These are phyloP conservation scores for Epithele typhae DNA, from an alignment of 768 basidiomycete genomes.

Conservation along the genomic window DNA sequence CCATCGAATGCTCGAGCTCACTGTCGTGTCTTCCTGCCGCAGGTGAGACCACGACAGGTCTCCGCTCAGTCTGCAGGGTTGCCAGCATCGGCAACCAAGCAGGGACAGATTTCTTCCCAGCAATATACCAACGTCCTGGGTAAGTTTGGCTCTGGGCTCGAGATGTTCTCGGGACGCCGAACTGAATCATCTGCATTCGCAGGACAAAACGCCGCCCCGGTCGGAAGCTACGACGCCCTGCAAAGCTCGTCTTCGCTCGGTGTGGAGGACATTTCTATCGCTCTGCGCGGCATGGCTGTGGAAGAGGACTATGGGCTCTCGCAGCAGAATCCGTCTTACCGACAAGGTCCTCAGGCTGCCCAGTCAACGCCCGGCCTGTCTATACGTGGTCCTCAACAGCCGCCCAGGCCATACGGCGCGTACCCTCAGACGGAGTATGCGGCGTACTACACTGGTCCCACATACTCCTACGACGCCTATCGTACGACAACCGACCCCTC, in stretches of 20 bases:
- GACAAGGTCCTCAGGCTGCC: constrained; percentile 30
- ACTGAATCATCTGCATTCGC: constrained; percentile 26
- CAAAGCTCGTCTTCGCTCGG: constrained; percentile 32
- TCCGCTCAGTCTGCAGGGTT: constrained; percentile 13
- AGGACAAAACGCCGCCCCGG: constrained; percentile 23
- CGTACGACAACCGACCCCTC: constrained; percentile 45
- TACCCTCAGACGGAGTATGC: constrained; percentile 58
- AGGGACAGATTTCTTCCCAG: constrained; percentile 50
- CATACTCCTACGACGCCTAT: constrained; percentile 47
- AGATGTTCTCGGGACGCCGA: constrained; percentile 26
- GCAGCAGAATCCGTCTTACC: constrained; percentile 29
- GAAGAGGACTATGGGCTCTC: constrained; percentile 45
- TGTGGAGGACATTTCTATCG: constrained; percentile 51
- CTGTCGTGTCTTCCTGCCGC: neutral
- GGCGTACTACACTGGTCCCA: constrained; percentile 50
- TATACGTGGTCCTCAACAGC: constrained; percentile 41
- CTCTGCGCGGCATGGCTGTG: constrained; percentile 58
- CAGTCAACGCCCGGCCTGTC: constrained; percentile 26
- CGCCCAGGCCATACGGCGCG: constrained; percentile 43
- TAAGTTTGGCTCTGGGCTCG: constrained; percentile 31
- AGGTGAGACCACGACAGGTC: constrained; percentile 15
- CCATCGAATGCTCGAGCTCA: neutral
- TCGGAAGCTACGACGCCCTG: constrained; percentile 31
- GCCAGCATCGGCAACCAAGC: constrained; percentile 28
- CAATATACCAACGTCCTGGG: constrained; percentile 44